These are phyloP conservation scores for Cystobasidiaceae sp. DNA, from an alignment of 1,284 basidiomycete genomes.

Conservation along the genomic window DNA sequence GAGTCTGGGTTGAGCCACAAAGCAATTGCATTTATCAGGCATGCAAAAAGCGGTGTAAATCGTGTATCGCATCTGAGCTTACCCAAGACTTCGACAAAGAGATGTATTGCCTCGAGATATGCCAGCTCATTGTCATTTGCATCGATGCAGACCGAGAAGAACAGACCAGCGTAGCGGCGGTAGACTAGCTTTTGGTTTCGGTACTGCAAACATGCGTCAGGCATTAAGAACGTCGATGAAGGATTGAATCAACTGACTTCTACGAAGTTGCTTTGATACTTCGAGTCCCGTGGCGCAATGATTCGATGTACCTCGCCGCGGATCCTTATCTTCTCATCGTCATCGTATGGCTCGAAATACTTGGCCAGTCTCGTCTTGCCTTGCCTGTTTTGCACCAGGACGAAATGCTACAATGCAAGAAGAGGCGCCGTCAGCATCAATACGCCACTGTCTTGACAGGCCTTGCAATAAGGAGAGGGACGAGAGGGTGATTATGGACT, in stretches of 20 bases:
- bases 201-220: slow-evolving; percentile 57
- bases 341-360: slow-evolving; percentile 75
- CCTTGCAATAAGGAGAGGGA: too few species aligned
- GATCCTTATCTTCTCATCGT: slow-evolving; percentile 66
- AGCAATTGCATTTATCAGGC: neutral
- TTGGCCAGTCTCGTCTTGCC: slow-evolving; percentile 86
- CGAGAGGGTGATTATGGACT: too few species aligned
- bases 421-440: neutral
- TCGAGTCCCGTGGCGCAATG: slow-evolving; percentile 95
- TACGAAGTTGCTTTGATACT: slow-evolving; percentile 98
- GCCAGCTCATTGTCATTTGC: slow-evolving; percentile 97
- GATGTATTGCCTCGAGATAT: slow-evolving; percentile 93
- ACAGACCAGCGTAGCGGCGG: slow-evolving; percentile 90
- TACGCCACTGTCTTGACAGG: neutral
- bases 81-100: slow-evolving; percentile 98
- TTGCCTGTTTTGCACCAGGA: slow-evolving; percentile 94
- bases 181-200: slow-evolving; percentile 93
- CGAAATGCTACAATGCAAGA: slow-evolving; percentile 80
- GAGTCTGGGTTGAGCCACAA: slow-evolving; percentile 59
- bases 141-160: slow-evolving; percentile 96
- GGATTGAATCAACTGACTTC: slow-evolving; percentile 60
- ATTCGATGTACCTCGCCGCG: slow-evolving; percentile 92
- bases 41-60: neutral
- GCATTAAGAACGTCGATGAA: neutral
- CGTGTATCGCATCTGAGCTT: slow-evolving; percentile 42